phyloP scores from a whole-genome alignment of 1,284 basidiomycete species.

The Marasmius sp. region DNA sequence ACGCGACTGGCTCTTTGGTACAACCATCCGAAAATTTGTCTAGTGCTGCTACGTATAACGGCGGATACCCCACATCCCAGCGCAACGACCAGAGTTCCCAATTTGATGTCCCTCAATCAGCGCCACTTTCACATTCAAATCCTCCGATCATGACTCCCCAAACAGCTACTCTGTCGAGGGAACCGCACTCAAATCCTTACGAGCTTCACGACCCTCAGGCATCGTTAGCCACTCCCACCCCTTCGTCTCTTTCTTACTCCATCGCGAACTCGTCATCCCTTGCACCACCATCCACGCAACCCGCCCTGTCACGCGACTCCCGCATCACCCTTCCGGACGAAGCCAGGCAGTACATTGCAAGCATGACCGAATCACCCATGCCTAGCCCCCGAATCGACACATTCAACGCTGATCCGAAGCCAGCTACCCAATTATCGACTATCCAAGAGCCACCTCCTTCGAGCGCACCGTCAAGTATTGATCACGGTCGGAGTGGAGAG shows the following conservation, averaged over 20 bases:
- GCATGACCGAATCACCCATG: constrained; percentile 61
- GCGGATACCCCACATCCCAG: constrained; percentile 14
- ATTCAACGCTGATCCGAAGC: constrained; percentile 19
- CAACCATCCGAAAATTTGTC: constrained; percentile 12
- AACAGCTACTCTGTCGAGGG: background rate
- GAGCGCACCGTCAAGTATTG: background rate
- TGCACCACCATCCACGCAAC: constrained; percentile 9
- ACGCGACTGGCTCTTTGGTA: constrained; percentile 17
- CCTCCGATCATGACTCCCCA: constrained; percentile 14
- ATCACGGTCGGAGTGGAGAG: background rate
- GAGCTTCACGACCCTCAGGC: constrained; percentile 2
- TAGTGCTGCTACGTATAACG: background rate
- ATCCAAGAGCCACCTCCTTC: background rate
- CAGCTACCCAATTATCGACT: background rate
- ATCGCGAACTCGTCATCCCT: background rate
- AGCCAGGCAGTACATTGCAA: constrained; percentile 66
- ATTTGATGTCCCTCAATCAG: constrained; percentile 23
- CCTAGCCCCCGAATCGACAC: constrained; percentile 48
- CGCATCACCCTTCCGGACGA: constrained; percentile 72
- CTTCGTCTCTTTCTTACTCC: background rate
- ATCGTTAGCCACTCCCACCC: constrained; percentile 5
- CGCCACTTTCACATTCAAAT: constrained; percentile 20
- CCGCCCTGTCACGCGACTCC: constrained; percentile 49
- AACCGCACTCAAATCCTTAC: background rate
- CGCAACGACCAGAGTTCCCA: constrained; percentile 15